Evolutionary conservation across 345 rosid genomes (phyloP), one percentile per base, ranked within the genome.

Genomic region (Corchorus olitorius): DNA sequence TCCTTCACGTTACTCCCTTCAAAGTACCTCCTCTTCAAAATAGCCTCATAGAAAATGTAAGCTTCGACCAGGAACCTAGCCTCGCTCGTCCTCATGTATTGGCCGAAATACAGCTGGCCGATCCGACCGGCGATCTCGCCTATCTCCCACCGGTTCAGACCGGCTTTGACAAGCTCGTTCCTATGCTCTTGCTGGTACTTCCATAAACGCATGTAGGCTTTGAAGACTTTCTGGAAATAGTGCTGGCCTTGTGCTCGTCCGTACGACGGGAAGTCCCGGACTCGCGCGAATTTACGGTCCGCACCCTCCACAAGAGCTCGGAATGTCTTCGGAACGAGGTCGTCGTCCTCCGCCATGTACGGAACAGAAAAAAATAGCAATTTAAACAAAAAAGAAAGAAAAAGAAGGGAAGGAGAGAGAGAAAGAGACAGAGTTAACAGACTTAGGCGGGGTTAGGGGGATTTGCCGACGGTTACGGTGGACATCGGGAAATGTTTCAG

Each of bases 41-140:
- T 94, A 19, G 99, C 99, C 50, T 97, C 97, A 72, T 97, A 97
- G 78, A 97, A 97, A 34, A 97, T 91, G 74, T 89, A 97, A 9
- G 98, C 88, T 79, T 94, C 99, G 2, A 94, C 85, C 55, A 97
- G 86, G 41, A 94, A 97, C 84, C 95, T 82, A 46, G 89, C 88
- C 79, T 94, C 94, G 84, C 97, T 92, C 3, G 93, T 92, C 81
- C 99, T 89, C 97, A 87, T 91, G 83, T 94, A 97, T 88, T 92
- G 99, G 74, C 84, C 86, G 81, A 87, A 97, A 85, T 97, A 97
- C 41, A 97, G 90, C 91, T 97, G 99, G 37, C 98, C 98, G 90
- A 97, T 97, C 82, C 99, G 95, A 83, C 98, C 88, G 13, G 99
- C 99, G 89, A 96, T 92, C 92, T 96, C 97, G 41, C 99, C 99